Evolutionary conservation across 768 basidiomycete species (phyloP), one percentile per base, ranked within the genome.

Genomic region (Auriscalpium orientale): DNA sequence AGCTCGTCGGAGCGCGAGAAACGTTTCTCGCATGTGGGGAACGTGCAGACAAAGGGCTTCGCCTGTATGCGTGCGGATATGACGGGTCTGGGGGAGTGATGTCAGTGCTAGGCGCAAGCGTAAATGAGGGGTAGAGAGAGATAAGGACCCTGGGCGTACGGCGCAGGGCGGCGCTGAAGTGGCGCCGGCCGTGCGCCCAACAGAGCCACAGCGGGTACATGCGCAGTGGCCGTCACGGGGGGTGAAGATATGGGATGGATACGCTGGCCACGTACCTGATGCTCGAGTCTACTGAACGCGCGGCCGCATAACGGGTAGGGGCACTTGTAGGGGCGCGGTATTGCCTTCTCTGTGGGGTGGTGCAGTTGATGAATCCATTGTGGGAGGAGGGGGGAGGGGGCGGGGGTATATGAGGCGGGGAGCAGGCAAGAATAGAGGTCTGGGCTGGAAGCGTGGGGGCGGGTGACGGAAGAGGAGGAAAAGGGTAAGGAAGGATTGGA

Each of bases 1-100:
- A 99, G 83, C 72, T 99, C 95, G 76, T 99, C 95, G n/a, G 91
- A 93, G 57, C 95, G 86, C 16, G 91, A 94, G 71, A 99, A 99
- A 6, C 94, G 88, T 71, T 98, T 99, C 72, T 97, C 95, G 79
- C 95, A 99, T n/a, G 85, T 82, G 4, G 91, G 84, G 69, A 86
- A 91, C 1, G 84, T 86, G 80, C 95, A 99, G 20, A 83, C 80
- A 65, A 98, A 98, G 2, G 95, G 95, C 64, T 97, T 98, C 95
- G 66, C 95, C 95, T 0, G 95, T 99, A 70, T 99, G 95, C 0
- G 95, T 99, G 57, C 95, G 88, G 54, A 98, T 97, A 67, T 99
- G 95, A 59, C 95, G 87, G 18, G 95, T 99, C 91, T 98, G 70
- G 0, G 37, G 55, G 46, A 36, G 49, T 21, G 56, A 9, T n/a